Base-by-base conservation (phyloP, 768 basidiomycete genomes). In the Paxillus rubicundulus region DNA sequence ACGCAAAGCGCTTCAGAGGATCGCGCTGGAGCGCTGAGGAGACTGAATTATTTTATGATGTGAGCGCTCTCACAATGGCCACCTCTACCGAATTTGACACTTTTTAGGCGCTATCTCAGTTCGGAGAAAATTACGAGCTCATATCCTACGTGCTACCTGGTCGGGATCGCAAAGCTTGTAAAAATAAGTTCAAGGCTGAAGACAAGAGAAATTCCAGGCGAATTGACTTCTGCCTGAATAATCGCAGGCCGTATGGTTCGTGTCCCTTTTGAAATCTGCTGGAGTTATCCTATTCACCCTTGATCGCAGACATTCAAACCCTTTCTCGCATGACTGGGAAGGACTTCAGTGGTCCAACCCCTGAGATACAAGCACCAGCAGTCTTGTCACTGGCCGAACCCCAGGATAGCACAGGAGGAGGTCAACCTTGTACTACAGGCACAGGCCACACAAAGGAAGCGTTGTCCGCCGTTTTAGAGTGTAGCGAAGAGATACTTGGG, bases 41-140 rank as follows among this genome's bases (percentile, higher is more conserved):
- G 69, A 96, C 93, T 0, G 92, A 93, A 50, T 67, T 85, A 17
- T 96, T 96, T 66, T 96, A 83, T 66, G 79, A 92, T 53, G 92
- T 93, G 61, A 60, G 86, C 69, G 28, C 14, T 36, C 39, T 39
- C 43, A 9, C 10, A 32, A 47, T 42, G 45, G 9, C 33, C 53
- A 45, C 32, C 16, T 45, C 14, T 48, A 14, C 47, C 50, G 16
- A 45, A 30, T 17, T 44, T 50, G 38, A 69, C 49, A 3, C 27
- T 32, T 45, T 49, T 40, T 61, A 95, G 93, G 91, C 89, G n/a
- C 73, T 95, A 28, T 78, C 85, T 4, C 92, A 93, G 64, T 93
- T 92, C 59, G 92, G 92, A 30, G 89, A 93, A 67, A 93, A 95
- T 61, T 96, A 95, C 62, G 92, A 95, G 66, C 79, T 95, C 38